Base-by-base conservation (phyloP, 2,329 filamentous ascomycete genomes). In the Neonectria ditissima region DNA sequence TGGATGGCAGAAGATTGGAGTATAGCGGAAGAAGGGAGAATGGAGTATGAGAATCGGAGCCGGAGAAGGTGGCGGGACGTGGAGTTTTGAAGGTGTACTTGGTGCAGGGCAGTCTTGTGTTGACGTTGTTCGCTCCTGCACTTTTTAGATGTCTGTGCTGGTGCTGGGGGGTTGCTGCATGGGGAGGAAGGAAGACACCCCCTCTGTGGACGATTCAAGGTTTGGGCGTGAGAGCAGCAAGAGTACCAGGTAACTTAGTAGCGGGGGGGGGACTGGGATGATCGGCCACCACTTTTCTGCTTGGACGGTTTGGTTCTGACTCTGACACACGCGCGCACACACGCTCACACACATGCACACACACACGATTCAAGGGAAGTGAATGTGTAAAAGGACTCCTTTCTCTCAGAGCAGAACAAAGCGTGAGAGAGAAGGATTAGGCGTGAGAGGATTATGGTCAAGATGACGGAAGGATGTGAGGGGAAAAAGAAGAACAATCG, bases 81-180 rank as follows among this genome's bases (percentile, higher is more conserved):
- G 30, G 55, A 43, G 37, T 58, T 58, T 51, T 58, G 56, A 53
- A 45, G 47, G 37, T 55, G 34, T 32, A 47, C 47, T 53, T 28
- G 26, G 48, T 44, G 43, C 54, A 56, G 54, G 10, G 37, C 28
- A 9, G 30, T n/a, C 13, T 32, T 43, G 18, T 55, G 39, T 55
- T 44, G 55, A 58, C 55, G 55, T 58, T 57, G 55, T 32, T 52
- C 55, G 22, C 45, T 44, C 45, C 30, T 58, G 55, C 55, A 58
- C 45, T 51, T 58, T 50, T 43, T 44, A 48, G 47, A 14, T 43
- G 55, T 58, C 48, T 37, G 55, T 51, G 44, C 55, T 51, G 39
- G 55, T 45, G 44, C 43, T 48, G 22, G 44, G 18, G 22, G 54
- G 43, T 16, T 11, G 43, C 16, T 51, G 45, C 55, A 58, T 34